Conservation (phyloP, 2,329 filamentous ascomycete genomes). For the Tolypocladium inflatum region DNA sequence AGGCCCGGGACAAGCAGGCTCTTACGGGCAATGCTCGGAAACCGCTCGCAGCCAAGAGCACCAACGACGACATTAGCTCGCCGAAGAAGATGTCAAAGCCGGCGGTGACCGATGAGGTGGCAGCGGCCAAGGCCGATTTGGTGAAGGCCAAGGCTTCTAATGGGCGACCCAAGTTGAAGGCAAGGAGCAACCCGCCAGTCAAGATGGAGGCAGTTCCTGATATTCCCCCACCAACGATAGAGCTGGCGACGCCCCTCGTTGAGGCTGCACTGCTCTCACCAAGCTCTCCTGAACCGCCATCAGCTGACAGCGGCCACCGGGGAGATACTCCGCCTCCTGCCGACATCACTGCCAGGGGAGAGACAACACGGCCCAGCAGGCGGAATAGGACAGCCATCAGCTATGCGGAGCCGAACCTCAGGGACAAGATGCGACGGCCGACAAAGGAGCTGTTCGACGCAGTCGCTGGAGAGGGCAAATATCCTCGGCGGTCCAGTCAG, state of each 20-base stretch:
- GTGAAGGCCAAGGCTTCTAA: conserved; percentile 15
- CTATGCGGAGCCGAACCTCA: conserved; percentile 73
- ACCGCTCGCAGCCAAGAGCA: conserved; percentile 47
- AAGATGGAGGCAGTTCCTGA: conserved; percentile 11
- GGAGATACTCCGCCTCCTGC: conserved; percentile 51
- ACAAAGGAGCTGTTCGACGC: conserved; percentile 69
- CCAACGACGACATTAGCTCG: conserved; percentile 49
- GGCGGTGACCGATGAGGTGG: conserved; percentile 23
- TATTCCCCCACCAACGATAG: conserved; percentile 9
- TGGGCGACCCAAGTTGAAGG: conserved; percentile 15
- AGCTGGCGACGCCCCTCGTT: conserved; percentile 19
- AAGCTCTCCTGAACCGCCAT: conserved; percentile 37
- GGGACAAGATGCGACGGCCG: conserved; percentile 75
- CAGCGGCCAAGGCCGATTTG: conserved; percentile 28
- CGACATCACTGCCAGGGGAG: conserved; percentile 44
- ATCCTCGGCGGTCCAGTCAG: conserved; percentile 31
- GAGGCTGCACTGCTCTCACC: conserved; percentile 35
- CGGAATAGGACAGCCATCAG: conserved; percentile 61
- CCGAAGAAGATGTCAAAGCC: conserved; percentile 41
- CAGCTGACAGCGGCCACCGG: conserved; percentile 20
- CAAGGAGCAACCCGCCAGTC: conserved; percentile 14
- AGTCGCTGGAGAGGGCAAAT: conserved; percentile 54
- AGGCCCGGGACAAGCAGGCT: conserved; percentile 23
- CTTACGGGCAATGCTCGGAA: conserved; percentile 26
- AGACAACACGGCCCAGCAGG: conserved; percentile 55